Percentiles rank a stretch among this genome's conserved stretches.
phyloP scores from a whole-genome alignment of 148 eudicot genomes.

The Mesembryanthemum crystallinum region DNA sequence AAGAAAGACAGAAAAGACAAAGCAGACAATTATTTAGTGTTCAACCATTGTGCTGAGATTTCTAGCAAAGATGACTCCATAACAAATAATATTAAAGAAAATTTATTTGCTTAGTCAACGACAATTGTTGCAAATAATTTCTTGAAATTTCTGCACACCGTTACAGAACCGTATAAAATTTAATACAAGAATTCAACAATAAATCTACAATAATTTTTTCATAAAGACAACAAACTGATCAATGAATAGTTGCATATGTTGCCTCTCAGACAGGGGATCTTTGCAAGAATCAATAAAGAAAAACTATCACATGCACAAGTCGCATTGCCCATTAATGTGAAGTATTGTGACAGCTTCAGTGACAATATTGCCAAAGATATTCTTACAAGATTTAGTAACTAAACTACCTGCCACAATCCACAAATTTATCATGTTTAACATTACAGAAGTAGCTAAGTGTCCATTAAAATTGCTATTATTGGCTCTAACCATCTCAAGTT shows the following conservation, averaged over 20 bases:
- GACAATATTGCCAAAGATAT: too few relatives aligned
- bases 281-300: slow-evolving; percentile 2
- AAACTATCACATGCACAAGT: neutral
- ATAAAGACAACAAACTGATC: neutral
- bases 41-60: neutral
- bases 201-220: neutral
- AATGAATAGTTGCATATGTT: neutral
- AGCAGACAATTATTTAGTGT: neutral
- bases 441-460: neutral
- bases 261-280: neutral
- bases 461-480: neutral
- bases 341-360: neutral
- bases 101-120: too few relatives aligned
- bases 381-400: too few relatives aligned
- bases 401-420: too few relatives aligned
- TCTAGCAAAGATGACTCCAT: neutral
- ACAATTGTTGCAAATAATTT: neutral
- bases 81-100: neutral
- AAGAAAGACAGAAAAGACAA: neutral
- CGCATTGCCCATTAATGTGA: neutral
- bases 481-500: neutral
- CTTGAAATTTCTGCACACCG: neutral
- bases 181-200: neutral
- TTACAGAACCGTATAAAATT: neutral
- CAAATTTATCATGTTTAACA: neutral